Evolutionary conservation across 805 yeast genomes (phyloP), one percentile per base, ranked within the genome.

Genomic region (Ogataea dorogensis): DNA sequence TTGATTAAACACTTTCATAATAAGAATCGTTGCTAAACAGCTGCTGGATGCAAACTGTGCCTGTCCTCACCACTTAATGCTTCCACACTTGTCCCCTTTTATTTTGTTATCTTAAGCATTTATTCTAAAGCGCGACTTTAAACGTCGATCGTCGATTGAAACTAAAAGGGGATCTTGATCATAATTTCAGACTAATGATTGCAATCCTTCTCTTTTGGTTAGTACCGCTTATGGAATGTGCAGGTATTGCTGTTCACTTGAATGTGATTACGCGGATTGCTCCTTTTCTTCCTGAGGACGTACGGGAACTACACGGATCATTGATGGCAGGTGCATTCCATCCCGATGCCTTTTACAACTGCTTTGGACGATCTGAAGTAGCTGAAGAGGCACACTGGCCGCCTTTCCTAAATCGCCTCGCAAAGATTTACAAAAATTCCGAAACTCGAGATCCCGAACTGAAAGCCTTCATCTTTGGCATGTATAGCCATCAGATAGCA

Each of bases 351-450:
- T 74, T 79, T 49, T 81, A 81, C 54, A 65, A 72, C 22, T 81
- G 87, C 53, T 57, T 71, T 32, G 76, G 73, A 3, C 49, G 58
- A 17, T 63, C 73, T 3, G 67, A 69, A 8, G 69, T 70, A 2
- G 81, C 84, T 3, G 88, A 81, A 53, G 71, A 63, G 18, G 65
- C 79, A 0, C 87, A 81, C 51, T 81, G 88, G 87, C 86, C 86
- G 0, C 79, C 80, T 1, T 80, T 79, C 49, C 46, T 80, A 10
- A 54, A 61, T 4, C 54, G 57, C 2, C 76, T 79, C 0, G 70
- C 74, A 5, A 44, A 61, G 5, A 58, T 70, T 29, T 74, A 75
- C 56, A 16, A 35, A 15, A 17, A 21, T 9, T 22, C 24, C 9
- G 20, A 16, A 2, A 13, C 12, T 11, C 14, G 24, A 4, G 27